Percentiles rank a stretch among this genome's conserved stretches.
Conservation (phyloP, 257 asterid genomes). For the Linderniella brevidens region DNA sequence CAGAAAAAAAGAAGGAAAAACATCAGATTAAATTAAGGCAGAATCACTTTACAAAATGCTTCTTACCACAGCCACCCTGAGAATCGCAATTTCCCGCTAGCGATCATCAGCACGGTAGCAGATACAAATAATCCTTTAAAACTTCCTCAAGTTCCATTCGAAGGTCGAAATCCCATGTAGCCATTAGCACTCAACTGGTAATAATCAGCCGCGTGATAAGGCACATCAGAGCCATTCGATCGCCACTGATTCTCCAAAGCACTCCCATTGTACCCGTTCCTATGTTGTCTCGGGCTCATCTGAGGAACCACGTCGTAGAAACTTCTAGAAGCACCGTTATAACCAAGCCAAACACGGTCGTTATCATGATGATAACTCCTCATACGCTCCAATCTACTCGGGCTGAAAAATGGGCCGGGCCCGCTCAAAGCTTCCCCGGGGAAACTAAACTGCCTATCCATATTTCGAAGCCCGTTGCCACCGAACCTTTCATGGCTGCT, state of each 20-base stretch:
- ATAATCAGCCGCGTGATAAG: conserved; percentile 43
- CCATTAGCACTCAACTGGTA: conserved; percentile 29
- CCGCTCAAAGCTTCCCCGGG: conserved; percentile 42
- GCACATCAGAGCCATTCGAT: conserved; percentile 29
- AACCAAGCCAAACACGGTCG: conserved; percentile 10
- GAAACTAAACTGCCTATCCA: conserved; percentile 33
- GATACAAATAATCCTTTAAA: too few species aligned
- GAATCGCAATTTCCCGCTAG: too few species aligned
- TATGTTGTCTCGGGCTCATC: too few species aligned
- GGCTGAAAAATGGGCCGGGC: conserved; percentile 25
- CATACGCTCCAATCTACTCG: conserved; percentile 39
- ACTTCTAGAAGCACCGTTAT: too few species aligned
- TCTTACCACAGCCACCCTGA: too few species aligned
- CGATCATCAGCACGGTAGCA: too few species aligned
- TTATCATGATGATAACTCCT: conserved; percentile 35
- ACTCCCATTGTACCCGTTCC: conserved; percentile 2
- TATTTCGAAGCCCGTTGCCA: conserved; percentile 20
- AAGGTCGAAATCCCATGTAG: conserved; percentile 51
- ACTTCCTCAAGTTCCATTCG: conserved; percentile 39
- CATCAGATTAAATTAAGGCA: too few species aligned
- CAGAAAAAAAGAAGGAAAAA: too few species aligned
- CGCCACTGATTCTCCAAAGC: conserved; percentile 19
- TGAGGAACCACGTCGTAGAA: too few species aligned
- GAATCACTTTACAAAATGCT: too few species aligned
- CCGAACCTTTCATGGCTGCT: conserved; percentile 24